Conservation (phyloP, 176 grass and related monocot species). For the Rhynchospora tenuis region DNA sequence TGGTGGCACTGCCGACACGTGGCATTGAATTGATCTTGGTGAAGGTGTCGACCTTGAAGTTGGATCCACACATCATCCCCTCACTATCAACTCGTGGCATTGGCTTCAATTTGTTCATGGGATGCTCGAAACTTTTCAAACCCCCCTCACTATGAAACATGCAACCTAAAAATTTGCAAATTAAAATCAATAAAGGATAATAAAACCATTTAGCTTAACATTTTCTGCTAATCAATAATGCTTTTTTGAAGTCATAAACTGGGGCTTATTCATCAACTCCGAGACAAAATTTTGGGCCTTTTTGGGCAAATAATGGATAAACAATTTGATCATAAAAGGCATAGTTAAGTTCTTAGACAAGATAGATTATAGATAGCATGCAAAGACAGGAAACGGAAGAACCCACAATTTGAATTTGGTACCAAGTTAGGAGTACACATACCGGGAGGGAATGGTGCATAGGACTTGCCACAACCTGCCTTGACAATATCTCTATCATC, state of each 20-base stretch:
- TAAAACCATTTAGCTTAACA: neutral
- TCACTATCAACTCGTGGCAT: conserved; percentile 91
- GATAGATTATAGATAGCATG: no score
- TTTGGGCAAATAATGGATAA: neutral
- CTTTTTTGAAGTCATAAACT: neutral
- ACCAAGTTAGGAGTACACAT: neutral
- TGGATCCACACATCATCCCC: conserved; percentile 80
- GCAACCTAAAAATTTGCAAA: conserved; percentile 33
- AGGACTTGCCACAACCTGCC: conserved; percentile 60
- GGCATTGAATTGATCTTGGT: conserved; percentile 88
- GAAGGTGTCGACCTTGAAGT: conserved; percentile 84
- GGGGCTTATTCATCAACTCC: neutral
- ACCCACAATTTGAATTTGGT: neutral
- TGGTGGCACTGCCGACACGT: conserved; percentile 74
- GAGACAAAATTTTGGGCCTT: neutral
- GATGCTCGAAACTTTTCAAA: conserved; percentile 95
- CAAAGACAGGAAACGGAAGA: neutral
- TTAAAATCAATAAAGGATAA: neutral
- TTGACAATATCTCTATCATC: conserved; percentile 61
- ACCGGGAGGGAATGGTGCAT: conserved; percentile 75
- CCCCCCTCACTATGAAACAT: conserved; percentile 96
- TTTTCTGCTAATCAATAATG: neutral
- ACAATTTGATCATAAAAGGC: neutral
- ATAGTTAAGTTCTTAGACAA: no score
- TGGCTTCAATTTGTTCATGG: conserved; percentile 76